A percentile compares a stretch with the other conserved stretches of the same genome.
These are phyloP conservation scores for Russula griseocarnosa DNA, from an alignment of 768 basidiomycete genomes.

Conservation along the genomic window DNA sequence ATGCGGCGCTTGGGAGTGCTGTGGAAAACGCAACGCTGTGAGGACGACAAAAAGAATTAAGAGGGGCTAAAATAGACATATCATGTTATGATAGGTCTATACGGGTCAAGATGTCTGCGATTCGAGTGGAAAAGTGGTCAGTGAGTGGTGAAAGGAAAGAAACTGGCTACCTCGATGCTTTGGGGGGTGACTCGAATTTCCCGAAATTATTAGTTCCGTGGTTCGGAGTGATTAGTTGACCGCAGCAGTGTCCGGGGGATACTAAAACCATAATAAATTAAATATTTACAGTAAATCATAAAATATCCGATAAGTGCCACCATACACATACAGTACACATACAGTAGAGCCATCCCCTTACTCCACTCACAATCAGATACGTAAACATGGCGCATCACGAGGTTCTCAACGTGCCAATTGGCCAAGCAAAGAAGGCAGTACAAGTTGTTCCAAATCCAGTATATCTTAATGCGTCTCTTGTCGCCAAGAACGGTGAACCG, in stretches of 20 bases:
- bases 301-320: neutral
- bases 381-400: neutral
- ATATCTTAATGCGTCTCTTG: neutral
- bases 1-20: conserved; percentile 90
- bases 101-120: conserved; percentile 10
- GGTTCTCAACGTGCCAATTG: neutral
- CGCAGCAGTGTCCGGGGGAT: conserved; percentile 4
- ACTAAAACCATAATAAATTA: conserved; percentile 1
- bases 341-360: no score
- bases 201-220: conserved; percentile 5
- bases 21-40: conserved; percentile 42
- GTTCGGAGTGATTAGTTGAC: neutral
- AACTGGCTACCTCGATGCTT: neutral
- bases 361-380: neutral
- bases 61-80: conserved; percentile 40
- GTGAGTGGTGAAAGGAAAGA: conserved; percentile 2
- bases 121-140: conserved; percentile 1
- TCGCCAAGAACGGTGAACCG: neutral
- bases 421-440: neutral
- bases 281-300: conserved; percentile 6
- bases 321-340: neutral
- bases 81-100: conserved; percentile 46
- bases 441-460: neutral
- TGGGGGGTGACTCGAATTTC: neutral
- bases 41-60: conserved; percentile 28